Conservation (phyloP, 495 filamentous ascomycete genomes). For the Penicillium waksmanii region DNA sequence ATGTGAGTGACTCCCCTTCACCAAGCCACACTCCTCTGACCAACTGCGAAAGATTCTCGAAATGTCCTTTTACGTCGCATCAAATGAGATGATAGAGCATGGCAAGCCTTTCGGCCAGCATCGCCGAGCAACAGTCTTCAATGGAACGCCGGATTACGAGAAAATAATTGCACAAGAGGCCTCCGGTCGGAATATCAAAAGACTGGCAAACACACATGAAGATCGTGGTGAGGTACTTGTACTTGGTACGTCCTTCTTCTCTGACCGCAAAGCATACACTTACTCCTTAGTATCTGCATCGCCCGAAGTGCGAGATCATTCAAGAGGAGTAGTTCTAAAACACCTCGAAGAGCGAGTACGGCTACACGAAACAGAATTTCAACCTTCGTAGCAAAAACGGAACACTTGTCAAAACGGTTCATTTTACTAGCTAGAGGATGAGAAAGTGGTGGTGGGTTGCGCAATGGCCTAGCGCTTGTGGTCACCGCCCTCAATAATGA, state of each 20-base stretch:
- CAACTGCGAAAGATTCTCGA: conserved; percentile 19
- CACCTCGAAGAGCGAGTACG: too few relatives aligned
- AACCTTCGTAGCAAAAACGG: too few relatives aligned
- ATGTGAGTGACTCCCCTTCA: conserved; percentile 13
- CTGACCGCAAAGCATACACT: too few relatives aligned
- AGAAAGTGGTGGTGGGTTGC: too few relatives aligned
- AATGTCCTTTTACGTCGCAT: conserved; percentile 20
- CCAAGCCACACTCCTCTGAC: not conserved
- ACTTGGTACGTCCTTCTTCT: conserved; percentile 1
- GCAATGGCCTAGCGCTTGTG: too few relatives aligned
- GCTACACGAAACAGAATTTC: too few relatives aligned
- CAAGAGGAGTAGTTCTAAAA: too few relatives aligned
- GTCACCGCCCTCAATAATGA: too few relatives aligned
- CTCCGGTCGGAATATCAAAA: conserved; percentile 10
- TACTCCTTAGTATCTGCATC: too few relatives aligned
- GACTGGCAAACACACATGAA: conserved; percentile 14
- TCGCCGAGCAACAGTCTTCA: conserved; percentile 8
- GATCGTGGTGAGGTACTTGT: conserved; percentile 9
- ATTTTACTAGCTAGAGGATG: too few relatives aligned
- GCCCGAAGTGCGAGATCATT: too few relatives aligned
- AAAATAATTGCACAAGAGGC: conserved; percentile 15
- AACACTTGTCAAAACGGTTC: too few relatives aligned
- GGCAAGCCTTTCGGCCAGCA: not conserved
- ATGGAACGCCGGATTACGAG: conserved; percentile 8
- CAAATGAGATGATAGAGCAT: conserved; percentile 8